phyloP scores from a whole-genome alignment of 805 yeast species.

The Candida chilensis region DNA sequence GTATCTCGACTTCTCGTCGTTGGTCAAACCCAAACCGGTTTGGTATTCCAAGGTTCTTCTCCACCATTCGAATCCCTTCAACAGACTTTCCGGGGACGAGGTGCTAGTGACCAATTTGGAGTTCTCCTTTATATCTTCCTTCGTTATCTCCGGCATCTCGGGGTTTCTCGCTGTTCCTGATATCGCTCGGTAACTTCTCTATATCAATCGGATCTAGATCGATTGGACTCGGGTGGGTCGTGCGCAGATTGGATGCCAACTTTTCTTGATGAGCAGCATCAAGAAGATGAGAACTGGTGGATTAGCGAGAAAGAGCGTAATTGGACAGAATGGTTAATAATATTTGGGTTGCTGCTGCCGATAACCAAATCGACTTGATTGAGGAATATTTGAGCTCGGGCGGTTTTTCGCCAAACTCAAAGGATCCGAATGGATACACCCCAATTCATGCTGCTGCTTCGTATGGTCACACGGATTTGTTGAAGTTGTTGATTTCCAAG shows the following conservation, averaged over 20 bases:
- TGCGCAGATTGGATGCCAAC: too few relatives aligned
- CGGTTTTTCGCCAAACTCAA: constrained; percentile 52
- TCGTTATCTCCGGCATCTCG: too few relatives aligned
- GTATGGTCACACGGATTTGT: constrained; percentile 69
- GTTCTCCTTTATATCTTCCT: too few relatives aligned
- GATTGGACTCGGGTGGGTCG: too few relatives aligned
- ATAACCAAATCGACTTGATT: constrained; percentile 57
- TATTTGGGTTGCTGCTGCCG: constrained; percentile 95
- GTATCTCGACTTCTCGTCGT: constrained; percentile 42
- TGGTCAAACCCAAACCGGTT: constrained; percentile 58
- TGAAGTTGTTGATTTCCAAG: constrained; percentile 40
- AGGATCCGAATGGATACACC: constrained; percentile 92
- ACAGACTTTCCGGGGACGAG: constrained; percentile 15
- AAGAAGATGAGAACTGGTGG: too few relatives aligned
- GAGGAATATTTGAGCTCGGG: constrained; percentile 43
- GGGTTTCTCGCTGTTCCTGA: too few relatives aligned
- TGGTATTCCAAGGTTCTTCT: constrained; percentile 59
- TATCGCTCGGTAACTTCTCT: too few relatives aligned
- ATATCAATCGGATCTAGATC: too few relatives aligned
- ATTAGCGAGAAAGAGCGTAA: neutral
- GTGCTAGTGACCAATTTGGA: neutral
- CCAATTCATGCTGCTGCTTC: constrained; percentile 98
- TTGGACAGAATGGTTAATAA: constrained; percentile 42
- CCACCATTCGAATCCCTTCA: constrained; percentile 71
- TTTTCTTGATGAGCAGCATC: too few relatives aligned